phyloP scores from a whole-genome alignment of 495 filamentous ascomycete species.

The Astrothelium subdiscretum region DNA sequence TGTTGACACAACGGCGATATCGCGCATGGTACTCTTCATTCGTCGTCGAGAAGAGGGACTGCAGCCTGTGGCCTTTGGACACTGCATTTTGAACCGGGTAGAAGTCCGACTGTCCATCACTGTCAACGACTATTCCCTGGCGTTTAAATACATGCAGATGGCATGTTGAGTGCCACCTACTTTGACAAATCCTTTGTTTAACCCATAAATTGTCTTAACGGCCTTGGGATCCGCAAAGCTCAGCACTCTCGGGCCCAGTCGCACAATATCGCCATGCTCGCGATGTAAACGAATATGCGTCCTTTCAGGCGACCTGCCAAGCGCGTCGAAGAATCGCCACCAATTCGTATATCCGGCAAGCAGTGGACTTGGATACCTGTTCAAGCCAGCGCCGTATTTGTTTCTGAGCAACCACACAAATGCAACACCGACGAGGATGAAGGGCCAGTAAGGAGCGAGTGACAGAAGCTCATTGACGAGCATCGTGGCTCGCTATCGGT shows the following conservation, averaged over 20 bases:
- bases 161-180: background rate
- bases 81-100: constrained; percentile 58
- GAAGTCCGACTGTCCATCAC: constrained; percentile 58
- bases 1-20: constrained; percentile 57
- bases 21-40: constrained; percentile 64
- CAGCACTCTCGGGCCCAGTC: constrained; percentile 55
- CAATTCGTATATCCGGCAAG: constrained; percentile 34
- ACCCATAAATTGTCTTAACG: constrained; percentile 63
- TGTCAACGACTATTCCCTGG: constrained; percentile 49
- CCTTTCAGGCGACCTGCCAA: constrained; percentile 47
- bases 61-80: constrained; percentile 50
- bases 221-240: constrained; percentile 57
- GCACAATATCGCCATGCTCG: constrained; percentile 60
- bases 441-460: constrained; percentile 39
- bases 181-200: constrained; percentile 52
- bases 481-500: constrained; percentile 7
- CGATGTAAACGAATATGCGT: constrained; percentile 56
- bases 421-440: constrained; percentile 22
- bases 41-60: constrained; percentile 66
- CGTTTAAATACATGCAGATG: background rate
- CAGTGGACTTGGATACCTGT: constrained; percentile 20
- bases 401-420: constrained; percentile 41
- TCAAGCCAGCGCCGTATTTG: constrained; percentile 46
- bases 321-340: constrained; percentile 50
- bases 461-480: constrained; percentile 24